Evolutionary conservation across 441 rosid genomes (phyloP), one percentile per base, ranked within the genome.

Genomic region (Eruca vesicaria): DNA sequence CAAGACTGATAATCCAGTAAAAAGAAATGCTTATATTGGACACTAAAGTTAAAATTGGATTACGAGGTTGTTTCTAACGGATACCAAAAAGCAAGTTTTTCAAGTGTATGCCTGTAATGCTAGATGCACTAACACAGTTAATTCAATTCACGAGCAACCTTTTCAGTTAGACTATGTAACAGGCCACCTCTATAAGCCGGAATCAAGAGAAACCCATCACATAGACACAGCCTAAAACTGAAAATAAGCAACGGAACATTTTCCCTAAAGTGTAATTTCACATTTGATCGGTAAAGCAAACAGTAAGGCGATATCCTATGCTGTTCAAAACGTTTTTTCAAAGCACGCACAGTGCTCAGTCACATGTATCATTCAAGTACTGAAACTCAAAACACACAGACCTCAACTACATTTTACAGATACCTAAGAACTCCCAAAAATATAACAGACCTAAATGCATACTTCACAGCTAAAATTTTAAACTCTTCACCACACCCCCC

Each of bases 341-440:
- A 16, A 26, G 3, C 1, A 20, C 31, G 7, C 15, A 45, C 20
- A 32, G 12, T 8, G 2, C 71, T 60, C 41, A 9, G 15, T 23
- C 9, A 45, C 5, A 57, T 57, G 32, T 18, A 65, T 64, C 67
- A 70, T 16, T 57, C 63, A 70, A 76, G 66, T 29, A 45, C 55
- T 29, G 63, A 36, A 23, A 28, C 31, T 64, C 5, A 9, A 70
- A 29, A 50, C 33, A 56, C 38, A 63, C 32, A 58, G 31, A 10
- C 52, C 55, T 48, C 52, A 45, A 7, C 4, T 16, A 48, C 9
- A 16, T 33, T 45, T 36, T 43, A 69, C 55, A 32, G 67, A 43
- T 41, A 63, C 15, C 60, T 63, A 69, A 63, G 4, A 45, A 10
- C 10, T 14, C 4, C 31, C 66, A 61, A 7, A 62, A 21, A 63